Conservation (phyloP, 176 grass and related monocot genomes). For the Dactylis glomerata region DNA sequence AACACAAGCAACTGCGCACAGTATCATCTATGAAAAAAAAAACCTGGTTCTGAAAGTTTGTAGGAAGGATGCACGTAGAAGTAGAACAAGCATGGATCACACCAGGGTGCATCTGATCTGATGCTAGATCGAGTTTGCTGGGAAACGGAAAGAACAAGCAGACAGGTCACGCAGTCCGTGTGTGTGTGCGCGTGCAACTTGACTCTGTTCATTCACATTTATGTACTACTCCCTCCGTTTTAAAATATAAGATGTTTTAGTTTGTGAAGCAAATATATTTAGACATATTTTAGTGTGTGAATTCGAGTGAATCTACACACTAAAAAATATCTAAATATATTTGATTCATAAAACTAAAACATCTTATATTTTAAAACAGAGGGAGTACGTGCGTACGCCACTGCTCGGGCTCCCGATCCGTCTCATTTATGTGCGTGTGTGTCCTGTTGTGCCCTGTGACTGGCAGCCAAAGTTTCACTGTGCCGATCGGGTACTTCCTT, state of each 20-base stretch:
- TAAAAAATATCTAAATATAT: too few species aligned
- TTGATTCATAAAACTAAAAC: too few species aligned
- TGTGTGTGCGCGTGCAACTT: not conserved
- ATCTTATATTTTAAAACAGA: too few species aligned
- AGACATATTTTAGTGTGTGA: too few species aligned
- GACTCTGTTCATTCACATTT: not conserved
- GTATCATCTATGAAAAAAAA: not conserved
- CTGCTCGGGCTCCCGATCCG: not conserved
- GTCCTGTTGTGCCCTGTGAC: not conserved
- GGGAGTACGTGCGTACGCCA: not conserved
- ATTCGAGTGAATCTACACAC: too few species aligned
- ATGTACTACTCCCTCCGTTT: too few species aligned
- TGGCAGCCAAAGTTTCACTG: not conserved
- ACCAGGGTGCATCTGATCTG: not conserved
- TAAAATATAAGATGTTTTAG: too few species aligned
- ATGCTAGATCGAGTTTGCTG: not conserved
- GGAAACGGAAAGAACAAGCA: constrained; percentile 4
- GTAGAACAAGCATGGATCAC: not conserved
- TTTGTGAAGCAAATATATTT: too few species aligned
- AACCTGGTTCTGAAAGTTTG: not conserved
- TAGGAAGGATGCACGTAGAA: not conserved
- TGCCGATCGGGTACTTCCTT: not conserved
- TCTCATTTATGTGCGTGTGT: not conserved
- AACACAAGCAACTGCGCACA: not conserved
- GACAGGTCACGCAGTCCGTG: not conserved